These are phyloP conservation scores for Mollisia scopiformis DNA, from an alignment of 2,329 filamentous ascomycete species.

Conservation along the genomic window DNA sequence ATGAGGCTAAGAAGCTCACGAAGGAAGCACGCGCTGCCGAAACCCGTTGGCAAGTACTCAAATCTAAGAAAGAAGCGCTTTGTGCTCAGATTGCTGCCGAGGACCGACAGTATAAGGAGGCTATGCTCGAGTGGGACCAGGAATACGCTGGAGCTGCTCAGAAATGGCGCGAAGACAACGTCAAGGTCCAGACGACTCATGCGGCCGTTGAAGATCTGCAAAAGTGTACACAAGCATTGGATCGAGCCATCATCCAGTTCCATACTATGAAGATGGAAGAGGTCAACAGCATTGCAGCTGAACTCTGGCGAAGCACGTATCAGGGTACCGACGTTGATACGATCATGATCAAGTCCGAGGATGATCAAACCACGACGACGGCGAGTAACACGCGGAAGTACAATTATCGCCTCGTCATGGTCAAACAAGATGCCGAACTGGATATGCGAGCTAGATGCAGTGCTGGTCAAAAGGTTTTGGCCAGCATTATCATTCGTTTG, in stretches of 20 bases:
- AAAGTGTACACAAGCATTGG: conserved; percentile 80
- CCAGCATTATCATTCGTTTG: conserved; percentile 95
- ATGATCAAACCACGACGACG: conserved; percentile 74
- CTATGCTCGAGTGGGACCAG: conserved; percentile 79
- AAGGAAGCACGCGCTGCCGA: conserved; percentile 70
- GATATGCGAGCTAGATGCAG: conserved; percentile 98
- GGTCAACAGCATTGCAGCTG: conserved; percentile 91
- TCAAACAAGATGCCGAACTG: conserved; percentile 97
- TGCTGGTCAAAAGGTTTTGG: conserved; percentile 94
- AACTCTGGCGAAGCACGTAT: conserved; percentile 97
- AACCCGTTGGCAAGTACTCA: conserved; percentile 65
- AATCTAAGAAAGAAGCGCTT: conserved; percentile 74
- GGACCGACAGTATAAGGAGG: conserved; percentile 74
- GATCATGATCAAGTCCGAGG: conserved; percentile 84
- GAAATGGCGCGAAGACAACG: conserved; percentile 85
- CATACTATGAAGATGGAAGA: conserved; percentile 98
- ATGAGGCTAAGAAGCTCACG: conserved; percentile 61
- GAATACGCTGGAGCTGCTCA: conserved; percentile 83
- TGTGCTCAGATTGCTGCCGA: conserved; percentile 82
- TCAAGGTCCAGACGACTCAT: conserved; percentile 89
- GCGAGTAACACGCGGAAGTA: conserved; percentile 85
- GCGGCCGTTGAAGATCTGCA: conserved; percentile 89
- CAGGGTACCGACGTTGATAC: conserved; percentile 97
- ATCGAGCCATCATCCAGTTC: conserved; percentile 97
- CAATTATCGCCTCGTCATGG: conserved; percentile 98